Percentiles rank a stretch among this genome's conserved stretches.
Evolutionary conservation across 192 early-diverging fungal genomes (phyloP).

Genomic region (Martensiomyces pterosporus): DNA sequence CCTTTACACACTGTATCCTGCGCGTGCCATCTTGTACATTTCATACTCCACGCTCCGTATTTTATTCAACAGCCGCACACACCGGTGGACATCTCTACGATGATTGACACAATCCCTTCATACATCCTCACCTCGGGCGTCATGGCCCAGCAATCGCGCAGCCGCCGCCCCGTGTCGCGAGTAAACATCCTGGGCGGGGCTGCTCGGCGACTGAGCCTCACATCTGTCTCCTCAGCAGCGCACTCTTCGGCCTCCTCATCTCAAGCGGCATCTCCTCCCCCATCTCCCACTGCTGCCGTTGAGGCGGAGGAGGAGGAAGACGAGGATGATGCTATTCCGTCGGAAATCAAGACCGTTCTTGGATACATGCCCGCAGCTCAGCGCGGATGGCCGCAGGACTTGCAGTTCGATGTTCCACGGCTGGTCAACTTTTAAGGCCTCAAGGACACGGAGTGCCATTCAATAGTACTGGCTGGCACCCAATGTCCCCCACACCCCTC

Average conservation of each 20-base stretch:
- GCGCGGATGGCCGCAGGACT: slow-evolving; percentile 22
- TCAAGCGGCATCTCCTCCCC: no score
- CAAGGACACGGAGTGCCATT: no score
- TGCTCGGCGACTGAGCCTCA: slow-evolving; percentile 21
- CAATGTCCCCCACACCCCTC: no score
- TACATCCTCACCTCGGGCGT: slow-evolving; percentile 44
- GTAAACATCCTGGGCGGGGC: no score
- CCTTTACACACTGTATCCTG: no score
- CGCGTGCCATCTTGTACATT: no score
- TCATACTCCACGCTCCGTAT: no score
- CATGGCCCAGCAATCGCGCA: slow-evolving; percentile 36
- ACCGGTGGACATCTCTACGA: slow-evolving; percentile 4
- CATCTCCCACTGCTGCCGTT: no score
- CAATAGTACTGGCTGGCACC: no score
- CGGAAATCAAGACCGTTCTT: slow-evolving; percentile 46
- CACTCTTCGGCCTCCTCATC: no score
- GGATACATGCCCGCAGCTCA: slow-evolving; percentile 32
- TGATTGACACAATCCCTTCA: slow-evolving; percentile 23
- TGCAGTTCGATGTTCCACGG: slow-evolving; percentile 30
- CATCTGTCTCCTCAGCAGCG: slow-evolving; percentile 17
- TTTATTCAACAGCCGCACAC: no score
- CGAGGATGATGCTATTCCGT: neutral
- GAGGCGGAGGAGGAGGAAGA: slow-evolving; percentile 10
- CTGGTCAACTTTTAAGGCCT: slow-evolving; percentile 44
- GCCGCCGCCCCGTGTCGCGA: slow-evolving; percentile 5